These are phyloP conservation scores for Elongisporangium anandrum DNA, from an alignment of 352 stramenopile species.

Conservation along the genomic window DNA sequence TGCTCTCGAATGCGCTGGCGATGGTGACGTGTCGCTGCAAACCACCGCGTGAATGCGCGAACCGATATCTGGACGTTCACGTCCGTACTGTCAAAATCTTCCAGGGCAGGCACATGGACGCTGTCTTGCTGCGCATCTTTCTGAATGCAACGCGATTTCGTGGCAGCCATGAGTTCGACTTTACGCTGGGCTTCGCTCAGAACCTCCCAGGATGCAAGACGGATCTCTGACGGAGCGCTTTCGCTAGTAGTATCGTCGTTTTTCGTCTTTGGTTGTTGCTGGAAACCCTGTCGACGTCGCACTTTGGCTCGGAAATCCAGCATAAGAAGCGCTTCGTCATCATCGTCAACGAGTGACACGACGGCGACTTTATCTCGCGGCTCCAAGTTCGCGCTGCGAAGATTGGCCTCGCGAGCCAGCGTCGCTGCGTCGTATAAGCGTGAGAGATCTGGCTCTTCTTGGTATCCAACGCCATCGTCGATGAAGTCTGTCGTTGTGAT, in stretches of 20 bases:
- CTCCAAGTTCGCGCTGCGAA: constrained; percentile 1
- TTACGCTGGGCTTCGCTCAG: constrained; percentile 34
- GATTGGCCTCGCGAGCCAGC: background rate
- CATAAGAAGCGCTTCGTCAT: constrained; percentile 40
- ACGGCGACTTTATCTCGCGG: constrained; percentile 36
- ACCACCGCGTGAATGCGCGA: constrained; percentile 59
- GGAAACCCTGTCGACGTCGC: background rate
- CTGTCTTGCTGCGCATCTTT: constrained; percentile 30
- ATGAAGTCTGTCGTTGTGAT: constrained; percentile 23
- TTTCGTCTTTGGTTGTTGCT: background rate
- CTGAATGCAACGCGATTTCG: constrained; percentile 41
- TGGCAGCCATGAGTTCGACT: constrained; percentile 51
- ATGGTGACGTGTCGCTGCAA: constrained; percentile 28
- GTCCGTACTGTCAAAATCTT: constrained; percentile 46
- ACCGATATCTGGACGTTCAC: constrained; percentile 36
- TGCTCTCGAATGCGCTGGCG: constrained; percentile 42
- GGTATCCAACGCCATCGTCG: constrained; percentile 6
- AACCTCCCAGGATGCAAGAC: constrained; percentile 33
- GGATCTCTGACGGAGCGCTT: constrained; percentile 9
- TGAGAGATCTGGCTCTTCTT: constrained; percentile 3
- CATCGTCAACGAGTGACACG: constrained; percentile 42
- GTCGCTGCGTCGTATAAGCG: background rate
- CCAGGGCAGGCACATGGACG: constrained; percentile 26
- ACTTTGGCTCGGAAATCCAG: constrained; percentile 27
- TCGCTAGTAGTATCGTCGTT: constrained; percentile 6